Conservation (phyloP, 805 yeast genomes). For the Wickerhamomyces bovis region DNA sequence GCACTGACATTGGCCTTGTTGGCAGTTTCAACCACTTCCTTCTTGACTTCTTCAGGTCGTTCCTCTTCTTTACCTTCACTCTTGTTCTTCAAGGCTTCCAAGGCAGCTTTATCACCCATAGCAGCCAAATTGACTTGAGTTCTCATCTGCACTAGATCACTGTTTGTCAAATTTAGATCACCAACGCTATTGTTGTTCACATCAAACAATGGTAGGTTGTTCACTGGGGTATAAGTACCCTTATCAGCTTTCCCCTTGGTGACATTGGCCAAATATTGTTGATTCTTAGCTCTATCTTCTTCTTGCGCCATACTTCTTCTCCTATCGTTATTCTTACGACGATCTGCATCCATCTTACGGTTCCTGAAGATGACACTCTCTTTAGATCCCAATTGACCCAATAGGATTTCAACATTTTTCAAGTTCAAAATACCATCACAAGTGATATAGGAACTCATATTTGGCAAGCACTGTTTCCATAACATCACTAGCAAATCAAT, state of each 20-base stretch:
- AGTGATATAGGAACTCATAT: constrained; percentile 71
- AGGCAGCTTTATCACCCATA: constrained; percentile 42
- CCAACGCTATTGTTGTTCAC: constrained; percentile 72
- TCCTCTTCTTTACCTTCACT: constrained; percentile 22
- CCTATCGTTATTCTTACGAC: constrained; percentile 60
- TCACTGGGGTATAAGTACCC: constrained; percentile 65
- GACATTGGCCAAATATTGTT: constrained; percentile 43
- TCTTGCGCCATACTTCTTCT: constrained; percentile 46
- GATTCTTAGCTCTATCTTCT: constrained; percentile 39
- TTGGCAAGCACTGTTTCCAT: constrained; percentile 74
- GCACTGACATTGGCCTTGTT: constrained; percentile 37
- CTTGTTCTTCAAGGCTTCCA: constrained; percentile 1
- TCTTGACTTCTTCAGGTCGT: constrained; percentile 16
- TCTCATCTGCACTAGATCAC: constrained; percentile 62
- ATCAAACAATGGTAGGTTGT: constrained; percentile 70
- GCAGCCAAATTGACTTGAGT: constrained; percentile 63
- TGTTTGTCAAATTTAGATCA: constrained; percentile 56
- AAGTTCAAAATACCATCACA: constrained; percentile 82
- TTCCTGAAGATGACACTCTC: constrained; percentile 75
- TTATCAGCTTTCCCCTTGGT: constrained; percentile 64
- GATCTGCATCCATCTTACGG: constrained; percentile 60
- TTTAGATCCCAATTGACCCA: constrained; percentile 57
- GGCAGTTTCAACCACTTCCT: constrained; percentile 25
- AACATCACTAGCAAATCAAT: constrained; percentile 73
- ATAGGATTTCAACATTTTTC: constrained; percentile 65